Evolutionary conservation across 2,329 filamentous ascomycete genomes (phyloP).

Genomic region (Colletotrichum spaethianum): DNA sequence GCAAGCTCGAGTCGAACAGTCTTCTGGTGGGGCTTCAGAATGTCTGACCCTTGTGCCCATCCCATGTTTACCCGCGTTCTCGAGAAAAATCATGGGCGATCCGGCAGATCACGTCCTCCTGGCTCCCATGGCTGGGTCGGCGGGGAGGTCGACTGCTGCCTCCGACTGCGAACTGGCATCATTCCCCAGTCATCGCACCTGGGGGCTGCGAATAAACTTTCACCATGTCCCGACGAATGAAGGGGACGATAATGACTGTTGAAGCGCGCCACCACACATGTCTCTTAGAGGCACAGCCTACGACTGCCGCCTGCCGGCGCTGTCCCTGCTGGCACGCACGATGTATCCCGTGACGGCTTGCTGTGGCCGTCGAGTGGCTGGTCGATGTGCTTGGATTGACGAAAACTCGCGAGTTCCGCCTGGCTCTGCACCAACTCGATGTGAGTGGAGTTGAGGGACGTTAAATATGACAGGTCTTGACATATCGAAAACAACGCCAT

Average conservation of each 20-base stretch:
- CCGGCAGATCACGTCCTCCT: conserved; percentile 23
- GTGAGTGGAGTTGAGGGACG: background rate
- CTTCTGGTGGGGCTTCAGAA: conserved; percentile 28
- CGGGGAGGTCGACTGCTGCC: conserved; percentile 26
- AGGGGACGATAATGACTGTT: background rate
- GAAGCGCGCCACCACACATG: conserved; percentile 22
- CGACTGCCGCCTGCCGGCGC: conserved; percentile 8
- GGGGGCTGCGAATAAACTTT: background rate
- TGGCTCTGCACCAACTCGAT: background rate
- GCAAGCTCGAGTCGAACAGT: conserved; percentile 8
- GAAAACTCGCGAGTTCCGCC: background rate
- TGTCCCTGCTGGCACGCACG: background rate
- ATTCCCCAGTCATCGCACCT: conserved; percentile 2
- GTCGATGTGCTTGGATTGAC: background rate
- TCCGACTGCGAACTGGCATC: conserved; percentile 16
- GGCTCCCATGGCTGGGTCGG: background rate
- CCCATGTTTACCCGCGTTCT: conserved; percentile 25
- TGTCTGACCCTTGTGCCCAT: conserved; percentile 23
- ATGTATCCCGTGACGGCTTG: background rate
- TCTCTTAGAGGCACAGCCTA: background rate
- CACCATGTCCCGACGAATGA: background rate
- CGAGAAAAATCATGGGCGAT: conserved; percentile 5
- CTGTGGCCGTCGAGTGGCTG: background rate
- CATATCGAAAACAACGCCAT: background rate
- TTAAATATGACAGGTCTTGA: background rate